Conservation (phyloP, 441 rosid species). For the Jatropha podagrica region DNA sequence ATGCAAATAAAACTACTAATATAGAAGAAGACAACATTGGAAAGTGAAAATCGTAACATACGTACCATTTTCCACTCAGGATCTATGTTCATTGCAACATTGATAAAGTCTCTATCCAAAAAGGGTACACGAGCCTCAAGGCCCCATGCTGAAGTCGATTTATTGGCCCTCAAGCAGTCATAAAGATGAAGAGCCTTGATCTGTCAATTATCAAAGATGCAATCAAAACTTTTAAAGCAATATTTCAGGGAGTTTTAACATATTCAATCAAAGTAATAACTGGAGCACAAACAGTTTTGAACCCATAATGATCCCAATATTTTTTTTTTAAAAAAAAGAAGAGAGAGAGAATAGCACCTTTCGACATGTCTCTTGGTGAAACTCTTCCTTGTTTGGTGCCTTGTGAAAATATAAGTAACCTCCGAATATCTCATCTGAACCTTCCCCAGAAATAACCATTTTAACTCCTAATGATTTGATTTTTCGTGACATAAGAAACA, state of each 20-base stretch:
- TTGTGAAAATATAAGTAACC: conserved; percentile 98
- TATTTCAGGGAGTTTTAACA: conserved; percentile 2
- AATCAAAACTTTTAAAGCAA: conserved; percentile 21
- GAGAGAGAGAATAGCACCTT: conserved; percentile 48
- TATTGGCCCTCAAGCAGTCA: conserved; percentile 99
- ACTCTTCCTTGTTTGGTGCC: conserved; percentile 95
- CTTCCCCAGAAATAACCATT: conserved; percentile 99
- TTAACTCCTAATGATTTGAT: conserved; percentile 98
- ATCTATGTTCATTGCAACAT: conserved; percentile 83
- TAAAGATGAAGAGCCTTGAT: conserved; percentile 95
- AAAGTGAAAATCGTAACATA: background rate
- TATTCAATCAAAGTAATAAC: conserved; percentile 13
- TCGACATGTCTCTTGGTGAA: conserved; percentile 93
- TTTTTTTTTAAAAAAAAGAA: background rate
- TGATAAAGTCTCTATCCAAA: conserved; percentile 81
- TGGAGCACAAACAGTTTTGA: background rate
- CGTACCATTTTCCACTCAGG: conserved; percentile 98
- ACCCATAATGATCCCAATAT: background rate
- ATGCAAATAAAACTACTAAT: background rate
- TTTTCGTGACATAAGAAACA: conserved; percentile 99
- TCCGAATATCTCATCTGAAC: conserved; percentile 98
- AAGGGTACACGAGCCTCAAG: conserved; percentile 99
- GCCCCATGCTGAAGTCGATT: conserved; percentile 99
- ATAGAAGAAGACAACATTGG: background rate
- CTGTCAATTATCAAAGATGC: conserved; percentile 40